Conservation (phyloP, 768 basidiomycete species). For the Termitomyces sp. region DNA sequence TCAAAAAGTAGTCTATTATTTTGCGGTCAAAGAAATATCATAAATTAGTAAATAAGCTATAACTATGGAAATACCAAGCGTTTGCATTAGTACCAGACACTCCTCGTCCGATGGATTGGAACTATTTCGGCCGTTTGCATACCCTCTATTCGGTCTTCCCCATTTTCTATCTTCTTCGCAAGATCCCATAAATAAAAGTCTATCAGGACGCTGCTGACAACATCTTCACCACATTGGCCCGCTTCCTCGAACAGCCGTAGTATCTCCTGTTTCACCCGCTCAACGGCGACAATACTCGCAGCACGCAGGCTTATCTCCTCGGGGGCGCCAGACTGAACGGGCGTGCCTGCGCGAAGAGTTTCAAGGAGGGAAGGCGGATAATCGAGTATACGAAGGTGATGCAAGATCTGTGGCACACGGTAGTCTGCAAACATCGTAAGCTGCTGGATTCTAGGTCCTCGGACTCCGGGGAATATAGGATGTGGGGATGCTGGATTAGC, state of each 20-base stretch:
- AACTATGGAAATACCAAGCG: not conserved
- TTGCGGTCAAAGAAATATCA: not conserved
- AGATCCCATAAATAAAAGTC: constrained; percentile 93
- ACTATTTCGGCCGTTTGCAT: constrained; percentile 51
- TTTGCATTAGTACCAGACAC: constrained; percentile 71
- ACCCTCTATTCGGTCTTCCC: constrained; percentile 54
- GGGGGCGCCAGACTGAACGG: constrained; percentile 48
- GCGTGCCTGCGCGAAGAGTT: constrained; percentile 38
- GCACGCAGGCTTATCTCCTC: constrained; percentile 80
- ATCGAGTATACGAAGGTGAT: constrained; percentile 71
- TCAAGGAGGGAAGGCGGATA: constrained; percentile 63
- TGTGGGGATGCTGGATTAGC: constrained; percentile 39
- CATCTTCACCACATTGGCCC: constrained; percentile 20
- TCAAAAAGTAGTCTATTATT: not conserved
- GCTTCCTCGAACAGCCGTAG: constrained; percentile 25
- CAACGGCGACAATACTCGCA: constrained; percentile 77
- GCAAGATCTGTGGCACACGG: constrained; percentile 85
- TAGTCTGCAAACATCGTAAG: constrained; percentile 96
- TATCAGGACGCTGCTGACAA: constrained; percentile 72
- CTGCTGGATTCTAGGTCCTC: constrained; percentile 56
- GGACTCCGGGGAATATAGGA: constrained; percentile 63
- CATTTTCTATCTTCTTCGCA: constrained; percentile 68
- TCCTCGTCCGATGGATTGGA: constrained; percentile 75
- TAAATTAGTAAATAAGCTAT: constrained; percentile 2
- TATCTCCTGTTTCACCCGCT: constrained; percentile 63